Conservation (phyloP, 176 grass and related monocot species). For the Typha latifolia region DNA sequence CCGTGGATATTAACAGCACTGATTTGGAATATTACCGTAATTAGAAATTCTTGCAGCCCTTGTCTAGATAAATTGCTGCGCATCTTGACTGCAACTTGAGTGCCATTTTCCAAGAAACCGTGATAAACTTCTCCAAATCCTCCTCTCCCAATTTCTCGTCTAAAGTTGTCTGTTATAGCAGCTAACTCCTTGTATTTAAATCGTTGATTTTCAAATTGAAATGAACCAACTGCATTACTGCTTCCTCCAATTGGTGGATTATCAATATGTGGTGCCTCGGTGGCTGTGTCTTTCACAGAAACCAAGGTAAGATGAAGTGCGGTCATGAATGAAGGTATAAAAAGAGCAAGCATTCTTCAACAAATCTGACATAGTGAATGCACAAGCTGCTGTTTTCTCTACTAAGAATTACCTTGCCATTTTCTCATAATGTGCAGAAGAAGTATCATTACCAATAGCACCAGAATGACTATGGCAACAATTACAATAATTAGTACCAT, state of each 20-base stretch:
- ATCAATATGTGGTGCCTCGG: constrained; percentile 16
- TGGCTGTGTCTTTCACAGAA: constrained; percentile 3
- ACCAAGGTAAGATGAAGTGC: background rate
- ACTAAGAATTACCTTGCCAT: constrained; percentile 8
- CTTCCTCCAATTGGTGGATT: background rate
- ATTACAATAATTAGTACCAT: constrained; percentile 16
- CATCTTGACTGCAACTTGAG: constrained; percentile 48
- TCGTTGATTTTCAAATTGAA: constrained; percentile 38
- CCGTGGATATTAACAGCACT: background rate
- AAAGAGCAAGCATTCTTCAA: background rate
- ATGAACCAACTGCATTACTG: constrained; percentile 9
- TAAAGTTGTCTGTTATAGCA: constrained; percentile 35
- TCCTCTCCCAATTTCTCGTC: constrained; percentile 32
- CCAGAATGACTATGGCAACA: constrained; percentile 18
- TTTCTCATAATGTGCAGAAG: constrained; percentile 13
- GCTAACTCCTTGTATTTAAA: constrained; percentile 46
- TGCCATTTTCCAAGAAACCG: no score
- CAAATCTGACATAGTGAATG: no score
- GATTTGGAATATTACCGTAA: constrained; percentile 19
- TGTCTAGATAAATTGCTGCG: constrained; percentile 30
- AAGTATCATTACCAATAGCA: constrained; percentile 10
- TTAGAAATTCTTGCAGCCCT: constrained; percentile 48
- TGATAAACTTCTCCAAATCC: constrained; percentile 61
- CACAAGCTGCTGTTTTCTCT: background rate
- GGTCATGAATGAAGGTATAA: no score